A percentile compares a stretch with the other conserved stretches of the same genome.
phyloP scores from a whole-genome alignment of 805 yeast species.

The Danielia oregonensis region DNA sequence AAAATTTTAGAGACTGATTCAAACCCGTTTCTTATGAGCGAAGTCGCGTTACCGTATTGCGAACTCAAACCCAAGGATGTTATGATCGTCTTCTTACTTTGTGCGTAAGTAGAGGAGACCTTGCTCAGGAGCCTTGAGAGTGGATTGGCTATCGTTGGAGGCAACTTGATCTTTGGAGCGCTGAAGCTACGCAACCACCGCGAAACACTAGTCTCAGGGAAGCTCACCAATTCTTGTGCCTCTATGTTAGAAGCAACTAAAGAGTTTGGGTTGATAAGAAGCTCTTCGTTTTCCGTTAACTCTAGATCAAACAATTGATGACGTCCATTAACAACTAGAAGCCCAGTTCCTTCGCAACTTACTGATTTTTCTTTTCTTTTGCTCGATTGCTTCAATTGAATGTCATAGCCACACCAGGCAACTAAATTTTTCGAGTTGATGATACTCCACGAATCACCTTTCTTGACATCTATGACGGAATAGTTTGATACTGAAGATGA shows the following conservation, averaged over 20 bases:
- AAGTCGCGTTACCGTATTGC: no score
- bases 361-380: background rate
- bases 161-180: no score
- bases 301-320: background rate
- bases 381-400: slow-evolving; percentile 1
- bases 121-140: no score
- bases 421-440: slow-evolving; percentile 2
- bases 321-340: background rate
- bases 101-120: no score
- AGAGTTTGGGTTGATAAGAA: background rate
- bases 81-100: no score
- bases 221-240: background rate
- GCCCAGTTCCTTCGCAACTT: slow-evolving; percentile 1
- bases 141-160: no score
- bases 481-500: slow-evolving; percentile 2
- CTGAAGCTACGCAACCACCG: no score
- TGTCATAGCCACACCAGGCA: slow-evolving; percentile 13
- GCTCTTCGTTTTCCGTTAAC: background rate
- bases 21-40: no score
- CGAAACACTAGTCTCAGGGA: background rate
- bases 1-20: no score
- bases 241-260: slow-evolving; percentile 1
- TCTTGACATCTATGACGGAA: slow-evolving; percentile 2
- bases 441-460: slow-evolving; percentile 8
- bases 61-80: no score